phyloP scores from a whole-genome alignment of 2,329 filamentous ascomycete species.

The Colletotrichum acutatum region DNA sequence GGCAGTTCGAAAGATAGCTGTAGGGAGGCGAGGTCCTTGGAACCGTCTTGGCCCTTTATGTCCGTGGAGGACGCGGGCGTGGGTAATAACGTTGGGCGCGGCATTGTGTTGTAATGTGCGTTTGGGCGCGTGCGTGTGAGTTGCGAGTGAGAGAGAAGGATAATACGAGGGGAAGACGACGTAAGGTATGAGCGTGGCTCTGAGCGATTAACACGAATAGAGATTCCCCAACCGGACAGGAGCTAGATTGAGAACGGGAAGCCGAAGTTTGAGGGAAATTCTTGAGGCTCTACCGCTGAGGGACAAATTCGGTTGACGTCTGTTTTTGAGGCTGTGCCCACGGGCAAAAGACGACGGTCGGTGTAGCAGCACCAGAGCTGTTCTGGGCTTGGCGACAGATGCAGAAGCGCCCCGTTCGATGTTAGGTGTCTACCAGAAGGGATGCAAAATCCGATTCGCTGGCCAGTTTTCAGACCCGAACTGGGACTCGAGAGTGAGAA shows the following conservation, averaged over 20 bases:
- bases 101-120: slow-evolving; percentile 62
- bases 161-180: not conserved
- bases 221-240: not conserved
- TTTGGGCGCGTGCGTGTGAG: not conserved
- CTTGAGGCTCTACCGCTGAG: not conserved
- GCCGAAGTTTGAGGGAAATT: slow-evolving; percentile 1
- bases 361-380: not conserved
- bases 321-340: slow-evolving; percentile 13
- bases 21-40: slow-evolving; percentile 67
- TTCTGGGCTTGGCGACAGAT: slow-evolving; percentile 14
- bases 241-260: slow-evolving; percentile 9
- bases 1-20: slow-evolving; percentile 81
- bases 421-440: not conserved
- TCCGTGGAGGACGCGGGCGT: slow-evolving; percentile 86
- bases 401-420: slow-evolving; percentile 5
- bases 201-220: slow-evolving; percentile 3
- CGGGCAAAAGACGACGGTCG: slow-evolving; percentile 1
- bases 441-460: not conserved
- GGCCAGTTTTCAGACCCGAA: not conserved
- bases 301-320: slow-evolving; percentile 11
- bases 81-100: slow-evolving; percentile 73
- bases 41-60: slow-evolving; percentile 77
- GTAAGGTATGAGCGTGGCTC: not conserved
- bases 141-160: not conserved
- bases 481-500: not conserved